Conservation (phyloP, 305 asterid species). For the Withania somnifera region DNA sequence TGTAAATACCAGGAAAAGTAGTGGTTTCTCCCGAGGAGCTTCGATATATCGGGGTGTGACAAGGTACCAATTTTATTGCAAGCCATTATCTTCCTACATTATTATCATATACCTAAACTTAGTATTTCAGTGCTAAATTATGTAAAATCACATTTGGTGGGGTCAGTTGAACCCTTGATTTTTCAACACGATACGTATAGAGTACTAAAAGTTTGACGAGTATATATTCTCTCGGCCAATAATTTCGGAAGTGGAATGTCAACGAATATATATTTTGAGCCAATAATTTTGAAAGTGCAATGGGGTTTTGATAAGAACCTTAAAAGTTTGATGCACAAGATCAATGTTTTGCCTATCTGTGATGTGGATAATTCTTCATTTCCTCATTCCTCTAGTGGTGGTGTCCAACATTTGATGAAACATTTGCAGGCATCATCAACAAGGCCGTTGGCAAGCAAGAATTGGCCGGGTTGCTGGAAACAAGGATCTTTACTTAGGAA, state of each 20-base stretch:
- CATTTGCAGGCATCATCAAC: slow-evolving; percentile 87
- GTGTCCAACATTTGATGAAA: neutral
- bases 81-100: neutral
- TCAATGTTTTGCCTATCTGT: too few species aligned
- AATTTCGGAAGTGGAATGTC: too few species aligned
- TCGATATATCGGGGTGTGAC: slow-evolving; percentile 16
- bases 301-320: neutral
- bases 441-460: slow-evolving; percentile 99
- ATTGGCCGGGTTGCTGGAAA: slow-evolving; percentile 97
- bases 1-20: slow-evolving; percentile 1
- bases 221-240: neutral
- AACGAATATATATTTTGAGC: neutral
- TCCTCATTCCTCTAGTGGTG: neutral
- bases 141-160: neutral
- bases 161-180: neutral
- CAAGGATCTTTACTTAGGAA: slow-evolving; percentile 88
- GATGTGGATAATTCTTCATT: neutral
- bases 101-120: neutral
- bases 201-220: too few species aligned
- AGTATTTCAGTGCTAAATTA: neutral
- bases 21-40: slow-evolving; percentile 12
- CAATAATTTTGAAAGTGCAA: neutral
- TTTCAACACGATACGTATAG: neutral
- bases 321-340: neutral
- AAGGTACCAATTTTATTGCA: neutral